A percentile compares a stretch with the other conserved stretches of the same genome.
Conservation (phyloP, 2,329 filamentous ascomycete species). For the Colletotrichum filicis region DNA sequence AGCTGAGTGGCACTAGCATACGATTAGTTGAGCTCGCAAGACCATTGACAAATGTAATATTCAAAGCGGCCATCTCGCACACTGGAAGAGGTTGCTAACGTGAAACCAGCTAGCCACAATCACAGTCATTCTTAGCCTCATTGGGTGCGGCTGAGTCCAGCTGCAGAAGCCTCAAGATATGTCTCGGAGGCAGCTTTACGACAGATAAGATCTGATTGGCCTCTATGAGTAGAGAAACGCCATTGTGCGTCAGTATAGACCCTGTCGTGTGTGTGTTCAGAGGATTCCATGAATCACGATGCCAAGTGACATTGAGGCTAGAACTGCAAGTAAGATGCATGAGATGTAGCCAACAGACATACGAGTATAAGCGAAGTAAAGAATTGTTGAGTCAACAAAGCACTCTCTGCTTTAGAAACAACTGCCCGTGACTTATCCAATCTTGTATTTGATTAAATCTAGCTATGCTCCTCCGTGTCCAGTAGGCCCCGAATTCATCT, state of each 20-base stretch:
- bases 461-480: neutral
- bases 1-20: neutral
- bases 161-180: neutral
- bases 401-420: no score
- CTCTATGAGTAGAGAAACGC: no score
- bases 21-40: neutral
- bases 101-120: neutral
- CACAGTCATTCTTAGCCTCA: neutral
- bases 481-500: conserved; percentile 11
- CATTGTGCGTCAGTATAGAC: no score
- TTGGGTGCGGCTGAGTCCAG: neutral
- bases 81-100: neutral
- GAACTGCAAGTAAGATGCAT: no score
- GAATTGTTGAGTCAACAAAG: neutral
- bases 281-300: no score
- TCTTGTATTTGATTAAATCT: neutral
- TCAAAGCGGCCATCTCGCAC: no score
- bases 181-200: no score
- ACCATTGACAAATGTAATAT: neutral
- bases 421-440: neutral
- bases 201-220: no score
- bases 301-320: no score
- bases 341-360: no score
- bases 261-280: no score
- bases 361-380: neutral